Evolutionary conservation across 768 basidiomycete genomes (phyloP).

Genomic region (Leccinum variicolor): DNA sequence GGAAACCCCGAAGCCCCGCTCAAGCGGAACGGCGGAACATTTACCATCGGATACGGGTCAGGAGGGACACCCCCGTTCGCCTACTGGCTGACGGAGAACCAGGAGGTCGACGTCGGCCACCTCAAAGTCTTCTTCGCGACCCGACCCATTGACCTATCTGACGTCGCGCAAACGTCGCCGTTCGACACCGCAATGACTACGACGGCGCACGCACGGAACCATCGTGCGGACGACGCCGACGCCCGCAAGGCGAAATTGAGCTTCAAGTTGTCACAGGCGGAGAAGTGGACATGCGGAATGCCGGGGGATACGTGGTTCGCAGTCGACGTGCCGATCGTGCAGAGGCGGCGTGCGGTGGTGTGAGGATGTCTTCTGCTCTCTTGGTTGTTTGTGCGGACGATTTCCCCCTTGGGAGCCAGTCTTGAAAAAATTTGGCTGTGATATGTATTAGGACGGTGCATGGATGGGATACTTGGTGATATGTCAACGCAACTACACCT

Average conservation of each 20-base stretch:
- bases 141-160: background rate
- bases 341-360: background rate
- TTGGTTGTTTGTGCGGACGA: background rate
- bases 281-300: background rate
- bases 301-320: background rate
- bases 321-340: background rate
- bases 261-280: background rate
- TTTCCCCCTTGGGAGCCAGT: background rate
- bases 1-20: background rate
- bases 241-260: background rate
- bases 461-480: background rate
- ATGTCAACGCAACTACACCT: background rate
- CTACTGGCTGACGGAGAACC: slow-evolving; percentile 1
- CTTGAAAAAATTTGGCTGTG: background rate
- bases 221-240: background rate
- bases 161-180: background rate
- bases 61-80: slow-evolving; percentile 1
- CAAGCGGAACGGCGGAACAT: background rate
- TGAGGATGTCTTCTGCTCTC: background rate
- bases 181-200: background rate
- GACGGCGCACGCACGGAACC: background rate
- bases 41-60: background rate
- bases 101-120: background rate
- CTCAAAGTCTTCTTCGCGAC: slow-evolving; percentile 1
- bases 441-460: background rate